Evolutionary conservation across 805 yeast genomes (phyloP).

Genomic region (Saturnispora kantuleensis): DNA sequence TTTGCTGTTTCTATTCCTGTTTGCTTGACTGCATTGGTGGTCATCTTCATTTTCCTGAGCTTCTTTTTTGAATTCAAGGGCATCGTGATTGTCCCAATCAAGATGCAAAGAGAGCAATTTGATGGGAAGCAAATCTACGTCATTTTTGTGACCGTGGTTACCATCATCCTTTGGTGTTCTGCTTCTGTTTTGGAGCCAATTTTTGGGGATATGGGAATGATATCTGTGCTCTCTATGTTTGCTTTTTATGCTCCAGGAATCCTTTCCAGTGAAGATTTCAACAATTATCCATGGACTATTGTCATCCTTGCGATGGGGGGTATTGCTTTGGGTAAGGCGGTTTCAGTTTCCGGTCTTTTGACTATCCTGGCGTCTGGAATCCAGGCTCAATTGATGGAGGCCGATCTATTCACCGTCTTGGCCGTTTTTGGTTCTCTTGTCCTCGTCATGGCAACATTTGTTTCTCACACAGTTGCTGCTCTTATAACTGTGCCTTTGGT

Average conservation of each 20-base stretch:
- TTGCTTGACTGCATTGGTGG: constrained; percentile 46
- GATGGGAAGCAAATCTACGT: constrained; percentile 69
- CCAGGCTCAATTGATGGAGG: constrained; percentile 52
- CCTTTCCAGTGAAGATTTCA: constrained; percentile 81
- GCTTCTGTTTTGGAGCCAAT: constrained; percentile 61
- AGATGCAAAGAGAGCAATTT: constrained; percentile 56
- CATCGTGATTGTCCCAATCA: constrained; percentile 47
- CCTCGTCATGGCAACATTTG: constrained; percentile 82
- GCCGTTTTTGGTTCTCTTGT: constrained; percentile 75
- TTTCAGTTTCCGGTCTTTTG: constrained; percentile 80
- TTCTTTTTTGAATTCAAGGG: constrained; percentile 45
- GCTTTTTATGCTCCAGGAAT: constrained; percentile 89
- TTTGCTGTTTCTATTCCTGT: constrained; percentile 82
- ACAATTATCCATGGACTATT: constrained; percentile 94
- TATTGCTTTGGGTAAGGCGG: constrained; percentile 89
- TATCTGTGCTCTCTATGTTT: constrained; percentile 83
- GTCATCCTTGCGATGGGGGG: constrained; percentile 98
- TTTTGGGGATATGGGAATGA: constrained; percentile 95
- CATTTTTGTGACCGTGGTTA: constrained; percentile 50
- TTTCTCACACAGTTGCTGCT: constrained; percentile 96
- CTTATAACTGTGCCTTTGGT: constrained; percentile 85
- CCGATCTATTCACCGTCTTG: constrained; percentile 64
- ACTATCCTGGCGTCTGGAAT: constrained; percentile 66
- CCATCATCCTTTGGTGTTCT: constrained; percentile 85
- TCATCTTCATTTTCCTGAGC: constrained; percentile 66